Conservation (phyloP, 2,329 filamentous ascomycete species). For the Westerdykella ornata region DNA sequence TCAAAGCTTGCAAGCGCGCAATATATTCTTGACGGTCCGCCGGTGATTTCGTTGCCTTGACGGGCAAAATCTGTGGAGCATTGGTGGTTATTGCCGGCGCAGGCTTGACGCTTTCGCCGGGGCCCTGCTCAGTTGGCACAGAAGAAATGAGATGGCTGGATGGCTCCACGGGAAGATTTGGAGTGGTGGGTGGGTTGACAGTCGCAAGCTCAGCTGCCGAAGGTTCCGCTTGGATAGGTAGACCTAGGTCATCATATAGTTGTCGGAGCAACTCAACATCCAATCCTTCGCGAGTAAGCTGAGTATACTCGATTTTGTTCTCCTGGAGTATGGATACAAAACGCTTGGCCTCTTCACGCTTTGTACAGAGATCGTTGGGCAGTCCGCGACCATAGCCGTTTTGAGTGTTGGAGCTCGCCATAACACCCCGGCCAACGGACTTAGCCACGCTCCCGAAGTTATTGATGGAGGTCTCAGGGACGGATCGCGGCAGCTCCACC, state of each 20-base stretch:
- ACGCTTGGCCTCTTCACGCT: slow-evolving; percentile 31
- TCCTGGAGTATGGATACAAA: slow-evolving; percentile 38
- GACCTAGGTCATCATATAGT: slow-evolving; percentile 23
- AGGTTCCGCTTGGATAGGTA: slow-evolving; percentile 24
- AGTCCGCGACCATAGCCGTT: neutral
- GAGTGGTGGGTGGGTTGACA: slow-evolving; percentile 7
- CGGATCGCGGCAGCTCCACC: slow-evolving; percentile 19
- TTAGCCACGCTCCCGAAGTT: neutral
- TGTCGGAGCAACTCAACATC: slow-evolving; percentile 22
- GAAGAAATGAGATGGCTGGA: slow-evolving; percentile 4
- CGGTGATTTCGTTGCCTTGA: slow-evolving; percentile 35
- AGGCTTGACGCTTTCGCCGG: slow-evolving; percentile 8
- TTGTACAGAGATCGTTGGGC: neutral
- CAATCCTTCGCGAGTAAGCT: slow-evolving; percentile 46
- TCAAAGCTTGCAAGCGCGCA: slow-evolving; percentile 67
- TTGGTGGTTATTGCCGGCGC: slow-evolving; percentile 19
- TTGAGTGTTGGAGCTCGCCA: neutral
- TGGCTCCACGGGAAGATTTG: neutral
- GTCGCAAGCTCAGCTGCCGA: slow-evolving; percentile 4
- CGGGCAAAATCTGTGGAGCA: slow-evolving; percentile 5
- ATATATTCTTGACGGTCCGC: slow-evolving; percentile 71
- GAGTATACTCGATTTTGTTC: slow-evolving; percentile 65
- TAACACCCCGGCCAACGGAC: neutral
- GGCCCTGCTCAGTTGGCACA: neutral
- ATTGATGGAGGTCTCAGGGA: slow-evolving; percentile 5